These are phyloP conservation scores for Saccharomycopsis microspora DNA, from an alignment of 805 yeast genomes.

Conservation along the genomic window DNA sequence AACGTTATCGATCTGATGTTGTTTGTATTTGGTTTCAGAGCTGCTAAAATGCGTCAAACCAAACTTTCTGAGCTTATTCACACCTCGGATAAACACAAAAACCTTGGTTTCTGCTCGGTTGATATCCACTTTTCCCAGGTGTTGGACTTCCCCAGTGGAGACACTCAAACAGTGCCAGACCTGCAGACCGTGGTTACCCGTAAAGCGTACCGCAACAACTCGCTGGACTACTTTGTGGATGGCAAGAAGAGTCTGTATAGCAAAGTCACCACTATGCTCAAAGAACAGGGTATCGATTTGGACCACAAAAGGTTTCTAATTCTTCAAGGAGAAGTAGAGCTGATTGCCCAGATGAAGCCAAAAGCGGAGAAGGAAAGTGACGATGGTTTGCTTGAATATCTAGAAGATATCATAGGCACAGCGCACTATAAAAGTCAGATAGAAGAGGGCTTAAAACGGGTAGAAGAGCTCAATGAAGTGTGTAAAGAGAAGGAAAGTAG, in stretches of 20 bases:
- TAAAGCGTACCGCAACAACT: slow-evolving; percentile 63
- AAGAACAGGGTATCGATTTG: slow-evolving; percentile 79
- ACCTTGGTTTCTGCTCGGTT: slow-evolving; percentile 70
- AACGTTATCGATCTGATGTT: slow-evolving; percentile 94
- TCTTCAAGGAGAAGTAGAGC: slow-evolving; percentile 96
- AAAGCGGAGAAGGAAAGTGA: slow-evolving; percentile 88
- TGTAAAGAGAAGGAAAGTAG: slow-evolving; percentile 74
- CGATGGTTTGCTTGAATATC: slow-evolving; percentile 86
- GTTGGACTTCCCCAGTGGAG: slow-evolving; percentile 37
- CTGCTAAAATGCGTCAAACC: slow-evolving; percentile 92
- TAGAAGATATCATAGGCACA: slow-evolving; percentile 96
- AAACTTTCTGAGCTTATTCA: slow-evolving; percentile 89
- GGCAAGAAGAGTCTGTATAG: slow-evolving; percentile 59
- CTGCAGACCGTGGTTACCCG: slow-evolving; percentile 61
- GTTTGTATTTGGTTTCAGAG: slow-evolving; percentile 95
- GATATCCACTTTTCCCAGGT: slow-evolving; percentile 83
- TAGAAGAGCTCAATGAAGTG: slow-evolving; percentile 68
- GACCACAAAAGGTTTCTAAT: slow-evolving; percentile 92
- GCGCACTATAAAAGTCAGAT: slow-evolving; percentile 69
- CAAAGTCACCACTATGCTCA: slow-evolving; percentile 64
- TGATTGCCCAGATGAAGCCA: slow-evolving; percentile 97
- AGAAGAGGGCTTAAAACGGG: slow-evolving; percentile 45
- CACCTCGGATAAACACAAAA: slow-evolving; percentile 64
- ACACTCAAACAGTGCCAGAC: slow-evolving; percentile 32
- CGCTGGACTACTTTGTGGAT: slow-evolving; percentile 71